These are phyloP conservation scores for Tolypocladium endophyticum DNA, from an alignment of 2,329 filamentous ascomycete species.

Conservation along the genomic window DNA sequence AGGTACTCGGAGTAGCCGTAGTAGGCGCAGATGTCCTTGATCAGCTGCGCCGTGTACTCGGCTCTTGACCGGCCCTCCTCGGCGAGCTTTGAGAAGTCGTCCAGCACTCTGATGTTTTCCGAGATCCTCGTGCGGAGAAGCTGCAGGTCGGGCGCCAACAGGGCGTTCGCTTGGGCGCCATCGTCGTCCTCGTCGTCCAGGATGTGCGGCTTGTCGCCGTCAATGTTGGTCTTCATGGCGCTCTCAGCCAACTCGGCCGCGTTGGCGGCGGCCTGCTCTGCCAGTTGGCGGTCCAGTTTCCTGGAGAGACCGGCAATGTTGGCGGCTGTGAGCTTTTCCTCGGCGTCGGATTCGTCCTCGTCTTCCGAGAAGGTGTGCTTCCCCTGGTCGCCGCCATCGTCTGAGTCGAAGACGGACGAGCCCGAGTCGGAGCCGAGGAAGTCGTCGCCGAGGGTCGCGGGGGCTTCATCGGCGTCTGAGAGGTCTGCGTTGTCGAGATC, in stretches of 20 bases:
- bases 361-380: constrained; percentile 86
- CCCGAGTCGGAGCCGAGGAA: constrained; percentile 47
- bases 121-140: constrained; percentile 81
- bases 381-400: constrained; percentile 42
- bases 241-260: constrained; percentile 78
- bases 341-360: constrained; percentile 76
- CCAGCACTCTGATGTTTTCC: constrained; percentile 83
- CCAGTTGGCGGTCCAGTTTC: constrained; percentile 69
- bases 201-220: constrained; percentile 59
- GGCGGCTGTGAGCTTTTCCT: constrained; percentile 85
- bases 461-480: constrained; percentile 25
- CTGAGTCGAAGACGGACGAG: constrained; percentile 60
- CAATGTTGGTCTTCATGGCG: constrained; percentile 88
- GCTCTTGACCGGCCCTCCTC: constrained; percentile 72
- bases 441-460: constrained; percentile 39
- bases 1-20: constrained; percentile 93
- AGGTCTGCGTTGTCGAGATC: constrained; percentile 32
- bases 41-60: constrained; percentile 77
- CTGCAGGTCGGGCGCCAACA: constrained; percentile 81
- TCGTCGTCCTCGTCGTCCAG: constrained; percentile 52
- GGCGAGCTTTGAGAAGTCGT: constrained; percentile 73
- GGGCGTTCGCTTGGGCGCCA: constrained; percentile 46
- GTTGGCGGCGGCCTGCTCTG: constrained; percentile 71
- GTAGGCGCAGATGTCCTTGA: constrained; percentile 91
- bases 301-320: constrained; percentile 89